Base-by-base conservation (phyloP, 1,284 basidiomycete species). In the Coniophora puteana region DNA sequence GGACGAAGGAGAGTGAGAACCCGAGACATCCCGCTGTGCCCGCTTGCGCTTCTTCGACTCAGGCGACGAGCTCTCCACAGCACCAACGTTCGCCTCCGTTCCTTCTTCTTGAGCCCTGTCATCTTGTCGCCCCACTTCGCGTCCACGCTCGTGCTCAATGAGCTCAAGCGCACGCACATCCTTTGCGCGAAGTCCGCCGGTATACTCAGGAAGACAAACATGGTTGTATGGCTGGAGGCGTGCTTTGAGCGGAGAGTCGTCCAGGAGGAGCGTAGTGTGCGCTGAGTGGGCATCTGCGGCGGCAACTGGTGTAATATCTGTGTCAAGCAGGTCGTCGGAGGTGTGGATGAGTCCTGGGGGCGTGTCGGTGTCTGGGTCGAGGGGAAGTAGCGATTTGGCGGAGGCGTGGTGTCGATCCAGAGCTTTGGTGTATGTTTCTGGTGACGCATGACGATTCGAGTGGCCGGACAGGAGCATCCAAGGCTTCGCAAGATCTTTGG, bases 201-300 rank as follows among this genome's bases (percentile, higher is more conserved):
- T 66, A 53, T 89, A 91, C 54, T 90, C 88, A 2, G 66, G 68
- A 44, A 91, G 72, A 51, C 80, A 85, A 13, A 90, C 62, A 52
- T 91, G 88, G 54, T 87, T 91, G 65, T 75, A 85, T 0, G 89
- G 90, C 54, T 93, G 91, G 22, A 88, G 64, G 14, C 67, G 70
- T 0, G 88, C 89, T 58, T 93, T 93, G 31, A 70, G 68, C 6
- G 77, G 74, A 3, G 88, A 89, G 57, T 93, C 90, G 54, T 93
- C 90, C 12, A 93, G 69, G 13, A 93, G 72, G 14, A 93, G 61
- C 0, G 90, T 92, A 2, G 85, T 84, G 13, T 65, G 54, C 0
- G 82, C 76, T 0, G 80, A 83, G 51, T 88, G 83, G 1, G 27
- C 26, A 21, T 38, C 36, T 8, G n/a, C 34, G 16, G 35, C 34